Conservation (phyloP, 73 alveolate species). For the Urostyla sp. region DNA sequence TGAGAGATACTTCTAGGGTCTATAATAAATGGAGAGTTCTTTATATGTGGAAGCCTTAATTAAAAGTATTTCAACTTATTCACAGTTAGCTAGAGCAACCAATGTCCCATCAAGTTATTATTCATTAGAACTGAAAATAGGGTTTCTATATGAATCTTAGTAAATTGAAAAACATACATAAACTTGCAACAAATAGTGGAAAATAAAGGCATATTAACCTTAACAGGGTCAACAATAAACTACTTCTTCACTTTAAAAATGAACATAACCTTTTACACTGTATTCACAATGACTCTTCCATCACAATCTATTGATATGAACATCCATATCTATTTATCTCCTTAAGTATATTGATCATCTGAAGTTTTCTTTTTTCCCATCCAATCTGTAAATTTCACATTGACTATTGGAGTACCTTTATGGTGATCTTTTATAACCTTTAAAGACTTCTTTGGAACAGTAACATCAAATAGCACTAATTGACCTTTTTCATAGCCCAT, state of each 20-base stretch:
- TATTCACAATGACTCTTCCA: slow-evolving; percentile 22
- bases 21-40: neutral
- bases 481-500: slow-evolving; percentile 65
- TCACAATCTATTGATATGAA: slow-evolving; percentile 43
- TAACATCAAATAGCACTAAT: slow-evolving; percentile 55
- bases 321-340: slow-evolving; percentile 53
- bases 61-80: slow-evolving; percentile 22
- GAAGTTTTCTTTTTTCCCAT: neutral
- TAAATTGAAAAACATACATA: neutral
- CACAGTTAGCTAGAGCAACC: slow-evolving; percentile 33
- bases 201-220: neutral
- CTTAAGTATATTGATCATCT: slow-evolving; percentile 20
- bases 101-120: slow-evolving; percentile 25
- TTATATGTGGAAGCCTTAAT: slow-evolving; percentile 14
- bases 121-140: slow-evolving; percentile 29
- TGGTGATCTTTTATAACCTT: slow-evolving; percentile 54
- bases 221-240: slow-evolving; percentile 1
- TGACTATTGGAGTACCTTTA: slow-evolving; percentile 19
- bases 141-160: neutral
- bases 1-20: slow-evolving; percentile 1
- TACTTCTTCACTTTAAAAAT: slow-evolving; percentile 25
- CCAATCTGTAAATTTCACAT: slow-evolving; percentile 46
- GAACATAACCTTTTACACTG: slow-evolving; percentile 26
- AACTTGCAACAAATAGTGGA: slow-evolving; percentile 11
- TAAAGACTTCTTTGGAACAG: slow-evolving; percentile 32